Evolutionary conservation across 2,329 filamentous ascomycete species (phyloP).

Genomic region (Furcasterigmium sp.): DNA sequence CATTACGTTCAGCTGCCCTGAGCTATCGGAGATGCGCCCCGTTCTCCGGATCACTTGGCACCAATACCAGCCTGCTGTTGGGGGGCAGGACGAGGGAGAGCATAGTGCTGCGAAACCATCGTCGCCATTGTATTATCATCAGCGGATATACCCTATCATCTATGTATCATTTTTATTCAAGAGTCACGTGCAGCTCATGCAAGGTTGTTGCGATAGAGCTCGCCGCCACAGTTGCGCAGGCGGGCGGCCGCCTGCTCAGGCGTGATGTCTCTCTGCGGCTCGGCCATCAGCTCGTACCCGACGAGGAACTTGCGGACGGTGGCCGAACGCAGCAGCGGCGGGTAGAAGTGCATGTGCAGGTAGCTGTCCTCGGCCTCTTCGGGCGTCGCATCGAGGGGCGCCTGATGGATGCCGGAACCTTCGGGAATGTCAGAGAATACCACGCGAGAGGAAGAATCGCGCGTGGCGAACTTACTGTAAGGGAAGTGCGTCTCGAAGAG

Average conservation of each 20-base stretch:
- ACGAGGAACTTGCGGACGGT: conserved; percentile 96
- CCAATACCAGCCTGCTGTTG: no score
- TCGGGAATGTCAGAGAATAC: conserved; percentile 12
- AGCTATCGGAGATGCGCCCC: no score
- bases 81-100: no score
- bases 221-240: conserved; percentile 70
- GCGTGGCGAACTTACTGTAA: conserved; percentile 75
- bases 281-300: conserved; percentile 92
- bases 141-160: background rate
- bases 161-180: background rate
- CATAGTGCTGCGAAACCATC: no score
- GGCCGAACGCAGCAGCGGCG: conserved; percentile 83
- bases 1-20: conserved; percentile 54
- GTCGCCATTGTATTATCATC: no score
- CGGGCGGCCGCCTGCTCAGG: conserved; percentile 87
- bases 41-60: no score
- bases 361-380: conserved; percentile 86
- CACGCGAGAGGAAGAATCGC: background rate
- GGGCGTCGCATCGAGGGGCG: conserved; percentile 72
- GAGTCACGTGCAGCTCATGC: conserved; percentile 4
- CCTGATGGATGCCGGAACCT: conserved; percentile 94
- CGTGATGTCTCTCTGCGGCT: conserved; percentile 97
- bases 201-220: conserved; percentile 71
- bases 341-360: conserved; percentile 97
- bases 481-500: conserved; percentile 95